These are phyloP conservation scores for Leccinum uliginosum DNA, from an alignment of 768 basidiomycete genomes.

Conservation along the genomic window DNA sequence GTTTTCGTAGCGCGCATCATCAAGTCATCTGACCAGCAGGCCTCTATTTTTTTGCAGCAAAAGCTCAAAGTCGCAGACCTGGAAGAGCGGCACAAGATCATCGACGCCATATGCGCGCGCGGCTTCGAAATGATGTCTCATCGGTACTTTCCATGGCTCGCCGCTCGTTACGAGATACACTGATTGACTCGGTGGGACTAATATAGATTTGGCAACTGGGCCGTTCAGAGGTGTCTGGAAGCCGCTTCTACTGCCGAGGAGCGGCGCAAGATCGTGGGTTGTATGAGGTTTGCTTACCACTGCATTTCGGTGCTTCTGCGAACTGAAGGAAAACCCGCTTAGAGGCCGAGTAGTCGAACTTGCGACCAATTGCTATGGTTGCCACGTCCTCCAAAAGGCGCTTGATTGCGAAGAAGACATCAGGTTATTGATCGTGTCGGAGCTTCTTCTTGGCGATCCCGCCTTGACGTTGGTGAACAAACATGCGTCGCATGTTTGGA, in stretches of 20 bases:
- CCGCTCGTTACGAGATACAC: background rate
- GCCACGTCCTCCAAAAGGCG: conserved; percentile 86
- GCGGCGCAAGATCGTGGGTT: conserved; percentile 74
- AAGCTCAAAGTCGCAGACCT: conserved; percentile 83
- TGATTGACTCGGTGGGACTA: conserved; percentile 10
- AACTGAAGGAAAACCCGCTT: conserved; percentile 1
- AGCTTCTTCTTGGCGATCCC: conserved; percentile 79
- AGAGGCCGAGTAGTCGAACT: conserved; percentile 84
- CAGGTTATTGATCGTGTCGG: conserved; percentile 75
- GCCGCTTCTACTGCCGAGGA: conserved; percentile 73
- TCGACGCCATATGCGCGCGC: conserved; percentile 79
- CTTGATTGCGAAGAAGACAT: conserved; percentile 89
- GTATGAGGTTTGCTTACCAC: conserved; percentile 61
- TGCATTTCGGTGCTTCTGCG: conserved; percentile 3
- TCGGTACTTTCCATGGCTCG: conserved; percentile 39
- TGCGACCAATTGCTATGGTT: conserved; percentile 86
- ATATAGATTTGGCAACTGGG: conserved; percentile 86
- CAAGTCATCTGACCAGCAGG: conserved; percentile 87
- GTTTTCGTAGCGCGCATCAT: conserved; percentile 82
- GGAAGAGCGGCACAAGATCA: conserved; percentile 75
- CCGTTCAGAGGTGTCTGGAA: conserved; percentile 82
- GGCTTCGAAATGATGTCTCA: conserved; percentile 95
- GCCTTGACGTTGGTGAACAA: conserved; percentile 86
- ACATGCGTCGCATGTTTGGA: conserved; percentile 90
- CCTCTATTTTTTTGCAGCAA: conserved; percentile 86